Evolutionary conservation across 768 basidiomycete genomes (phyloP), one percentile per base, ranked within the genome.

Genomic region (Lactarius akahatsu): DNA sequence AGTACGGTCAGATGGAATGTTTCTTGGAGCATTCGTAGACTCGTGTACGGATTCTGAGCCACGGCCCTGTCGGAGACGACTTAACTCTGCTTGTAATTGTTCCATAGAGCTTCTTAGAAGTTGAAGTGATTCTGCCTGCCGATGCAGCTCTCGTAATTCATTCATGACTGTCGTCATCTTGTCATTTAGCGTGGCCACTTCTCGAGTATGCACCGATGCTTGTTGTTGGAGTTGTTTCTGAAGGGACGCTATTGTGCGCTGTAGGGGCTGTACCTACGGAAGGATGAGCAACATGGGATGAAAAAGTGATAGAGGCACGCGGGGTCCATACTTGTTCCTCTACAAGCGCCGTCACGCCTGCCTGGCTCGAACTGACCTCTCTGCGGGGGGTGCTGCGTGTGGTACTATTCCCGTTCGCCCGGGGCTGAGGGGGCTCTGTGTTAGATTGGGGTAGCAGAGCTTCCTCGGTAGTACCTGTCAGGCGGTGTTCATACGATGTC

Each of bases 201-300:
- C 69, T 34, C 43, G 57, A 40, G 61, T 30, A 59, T 71, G 70
- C 11, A 59, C 34, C 13, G 65, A 56, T 41, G 64, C 58, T 40
- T 64, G 68, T 60, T 66, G 61, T 32, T 70, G 68, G 10, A 71
- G 62, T 52, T 71, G 69, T 18, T n/a, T 38, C 43, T 70, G 68
- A 43, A 71, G 59, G 18, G 62, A 63, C 47, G 65, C 32, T 34
- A 71, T 60, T 6, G 61, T 66, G 18, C 55, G 59, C 32, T 71
- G 68, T 32, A 71, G 43, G 18, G 70, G 60, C 13, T 47, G 68
- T 23, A 67, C 52, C 70, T 71, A 43, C 18, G 36, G 13, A 52
- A 38, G 3, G 28, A 50, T 68, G 55, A 68, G 52, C 8, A 38
- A 52, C 20, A 55, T 38, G 30, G 7, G n/a, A 59, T 43, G 10